Conservation (phyloP, 179 eudicot genomes). For the Heliamphora pulchella region DNA sequence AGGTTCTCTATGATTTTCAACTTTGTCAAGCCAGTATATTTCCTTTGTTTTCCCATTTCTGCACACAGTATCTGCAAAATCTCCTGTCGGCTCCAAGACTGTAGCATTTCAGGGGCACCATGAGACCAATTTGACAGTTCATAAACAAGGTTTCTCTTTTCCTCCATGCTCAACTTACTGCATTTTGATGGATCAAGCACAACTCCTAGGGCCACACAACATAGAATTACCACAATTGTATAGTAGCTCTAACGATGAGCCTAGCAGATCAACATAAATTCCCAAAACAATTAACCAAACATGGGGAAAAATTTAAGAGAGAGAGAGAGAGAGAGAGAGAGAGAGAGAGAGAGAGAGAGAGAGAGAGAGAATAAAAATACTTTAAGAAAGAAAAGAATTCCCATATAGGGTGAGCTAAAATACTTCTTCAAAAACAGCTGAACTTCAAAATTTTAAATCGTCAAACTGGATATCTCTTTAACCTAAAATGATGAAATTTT, state of each 20-base stretch:
- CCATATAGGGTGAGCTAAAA: background rate
- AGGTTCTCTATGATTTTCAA: slow-evolving; percentile 76
- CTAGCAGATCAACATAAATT: background rate
- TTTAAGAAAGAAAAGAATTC: background rate
- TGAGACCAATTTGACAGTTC: slow-evolving; percentile 59
- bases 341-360: too few species aligned
- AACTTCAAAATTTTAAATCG: background rate
- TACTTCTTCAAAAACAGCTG: background rate
- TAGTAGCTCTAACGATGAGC: slow-evolving; percentile 7
- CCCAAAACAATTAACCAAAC: background rate
- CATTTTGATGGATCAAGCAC: slow-evolving; percentile 55
- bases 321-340: too few species aligned
- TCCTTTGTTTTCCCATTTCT: slow-evolving; percentile 95
- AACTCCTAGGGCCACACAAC: slow-evolving; percentile 32
- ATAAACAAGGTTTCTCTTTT: slow-evolving; percentile 69
- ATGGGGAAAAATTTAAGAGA: background rate
- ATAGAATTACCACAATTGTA: background rate
- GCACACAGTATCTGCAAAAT: slow-evolving; percentile 68
- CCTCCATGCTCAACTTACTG: slow-evolving; percentile 64
- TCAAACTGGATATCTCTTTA: background rate
- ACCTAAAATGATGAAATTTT: background rate
- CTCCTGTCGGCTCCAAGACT: slow-evolving; percentile 82
- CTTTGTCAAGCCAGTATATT: slow-evolving; percentile 82
- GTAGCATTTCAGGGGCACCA: slow-evolving; percentile 61
- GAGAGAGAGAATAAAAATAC: background rate